These are phyloP conservation scores for Sordaria brevicollis DNA, from an alignment of 495 filamentous ascomycete species.

Conservation along the genomic window DNA sequence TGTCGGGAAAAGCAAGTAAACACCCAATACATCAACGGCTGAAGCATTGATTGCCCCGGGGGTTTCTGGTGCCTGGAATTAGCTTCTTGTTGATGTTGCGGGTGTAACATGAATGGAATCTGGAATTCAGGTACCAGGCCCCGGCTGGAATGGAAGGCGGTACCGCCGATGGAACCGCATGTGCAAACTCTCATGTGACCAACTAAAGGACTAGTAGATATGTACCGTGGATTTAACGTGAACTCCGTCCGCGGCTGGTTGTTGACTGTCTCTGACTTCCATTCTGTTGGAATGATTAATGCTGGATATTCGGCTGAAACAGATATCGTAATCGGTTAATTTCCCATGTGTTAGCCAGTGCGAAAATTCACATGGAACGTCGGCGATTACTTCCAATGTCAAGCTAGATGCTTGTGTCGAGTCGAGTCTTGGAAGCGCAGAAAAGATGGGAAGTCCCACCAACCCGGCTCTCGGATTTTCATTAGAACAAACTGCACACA, in stretches of 20 bases:
- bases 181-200: neutral
- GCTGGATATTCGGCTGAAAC: too few relatives aligned
- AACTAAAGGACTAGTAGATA: too few relatives aligned
- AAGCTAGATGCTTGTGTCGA: too few relatives aligned
- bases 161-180: neutral
- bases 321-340: too few relatives aligned
- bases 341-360: too few relatives aligned
- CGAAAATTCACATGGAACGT: too few relatives aligned
- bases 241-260: neutral
- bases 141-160: neutral
- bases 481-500: neutral
- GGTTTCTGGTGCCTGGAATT: neutral
- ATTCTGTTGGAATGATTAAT: too few relatives aligned
- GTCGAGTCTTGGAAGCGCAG: too few relatives aligned
- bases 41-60: neutral
- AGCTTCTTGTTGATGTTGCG: neutral
- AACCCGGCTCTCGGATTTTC: neutral
- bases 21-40: neutral
- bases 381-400: too few relatives aligned
- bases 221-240: neutral
- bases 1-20: neutral
- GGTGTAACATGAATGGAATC: neutral
- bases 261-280: too few relatives aligned
- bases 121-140: neutral
- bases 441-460: neutral